Conservation (phyloP, 345 rosid genomes). For the Eucalyptus caleyi region DNA sequence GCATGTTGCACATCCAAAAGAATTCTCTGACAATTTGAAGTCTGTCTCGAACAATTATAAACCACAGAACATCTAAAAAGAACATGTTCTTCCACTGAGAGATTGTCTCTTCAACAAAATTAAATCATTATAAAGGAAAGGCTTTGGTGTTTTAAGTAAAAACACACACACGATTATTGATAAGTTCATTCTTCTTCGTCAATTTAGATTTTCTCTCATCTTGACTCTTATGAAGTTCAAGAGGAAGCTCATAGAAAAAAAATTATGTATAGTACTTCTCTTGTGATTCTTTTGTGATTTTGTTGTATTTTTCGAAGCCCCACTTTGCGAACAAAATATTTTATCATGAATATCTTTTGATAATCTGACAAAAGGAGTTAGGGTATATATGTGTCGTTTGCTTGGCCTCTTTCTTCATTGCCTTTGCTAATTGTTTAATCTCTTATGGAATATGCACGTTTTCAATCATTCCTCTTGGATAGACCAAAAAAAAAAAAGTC, state of each 20-base stretch:
- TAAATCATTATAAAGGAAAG: not conserved
- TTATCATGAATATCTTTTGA: no score
- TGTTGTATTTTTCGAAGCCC: not conserved
- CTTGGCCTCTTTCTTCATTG: no score
- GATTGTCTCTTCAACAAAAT: not conserved
- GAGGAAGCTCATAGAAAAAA: not conserved
- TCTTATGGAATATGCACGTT: no score
- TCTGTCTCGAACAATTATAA: not conserved
- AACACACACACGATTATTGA: not conserved
- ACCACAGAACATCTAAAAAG: not conserved
- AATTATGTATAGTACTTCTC: not conserved
- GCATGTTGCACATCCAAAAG: not conserved
- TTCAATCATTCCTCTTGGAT: no score
- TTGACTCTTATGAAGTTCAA: not conserved
- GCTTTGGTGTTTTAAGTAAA: not conserved
- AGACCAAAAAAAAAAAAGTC: no score
- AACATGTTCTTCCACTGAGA: not conserved
- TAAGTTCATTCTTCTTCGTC: not conserved
- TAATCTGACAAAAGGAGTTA: no score
- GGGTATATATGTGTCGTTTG: no score
- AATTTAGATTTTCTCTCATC: not conserved
- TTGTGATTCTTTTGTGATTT: not conserved
- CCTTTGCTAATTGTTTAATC: no score
- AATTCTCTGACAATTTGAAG: not conserved
- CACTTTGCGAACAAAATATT: no score